Percentiles rank a stretch among this genome's conserved stretches.
These are phyloP conservation scores for Parastagonospora avenae DNA, from an alignment of 2,329 filamentous ascomycete species.

Conservation along the genomic window DNA sequence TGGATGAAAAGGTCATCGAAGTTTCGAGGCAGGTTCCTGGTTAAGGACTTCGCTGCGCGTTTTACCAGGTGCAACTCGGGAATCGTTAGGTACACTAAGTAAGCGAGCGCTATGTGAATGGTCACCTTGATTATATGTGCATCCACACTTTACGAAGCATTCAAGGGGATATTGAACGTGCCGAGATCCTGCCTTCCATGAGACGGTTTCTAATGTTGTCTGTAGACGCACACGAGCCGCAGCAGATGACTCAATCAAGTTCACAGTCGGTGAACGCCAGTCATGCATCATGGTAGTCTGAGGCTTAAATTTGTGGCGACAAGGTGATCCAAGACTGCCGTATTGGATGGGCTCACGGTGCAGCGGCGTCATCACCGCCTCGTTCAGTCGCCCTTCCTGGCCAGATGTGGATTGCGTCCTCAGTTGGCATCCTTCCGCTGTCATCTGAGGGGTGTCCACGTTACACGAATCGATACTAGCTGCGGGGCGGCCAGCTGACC, in stretches of 20 bases:
- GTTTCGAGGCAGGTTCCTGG: background rate
- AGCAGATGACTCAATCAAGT: background rate
- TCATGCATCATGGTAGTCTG: too few species aligned
- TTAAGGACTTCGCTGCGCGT: background rate
- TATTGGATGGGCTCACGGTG: too few species aligned
- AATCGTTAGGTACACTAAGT: background rate
- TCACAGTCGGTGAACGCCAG: background rate
- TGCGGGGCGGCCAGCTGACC: too few species aligned
- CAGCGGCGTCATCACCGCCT: too few species aligned
- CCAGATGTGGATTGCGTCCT: too few species aligned
- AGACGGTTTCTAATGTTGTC: background rate
- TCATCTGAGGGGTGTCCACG: background rate
- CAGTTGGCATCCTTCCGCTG: too few species aligned
- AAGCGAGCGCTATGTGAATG: constrained; percentile 1
- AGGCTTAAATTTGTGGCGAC: too few species aligned
- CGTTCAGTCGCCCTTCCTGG: too few species aligned
- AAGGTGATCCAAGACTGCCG: too few species aligned
- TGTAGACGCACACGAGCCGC: background rate
- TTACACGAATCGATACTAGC: too few species aligned
- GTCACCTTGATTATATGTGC: background rate
- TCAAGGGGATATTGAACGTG: background rate
- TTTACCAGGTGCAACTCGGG: background rate
- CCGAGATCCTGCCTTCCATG: background rate
- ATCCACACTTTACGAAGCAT: background rate
- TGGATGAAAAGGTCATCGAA: background rate